Percentiles rank a stretch among this genome's conserved stretches.
These are phyloP conservation scores for Picea mariana DNA, from an alignment of 83 land plant genomes.

Conservation along the genomic window DNA sequence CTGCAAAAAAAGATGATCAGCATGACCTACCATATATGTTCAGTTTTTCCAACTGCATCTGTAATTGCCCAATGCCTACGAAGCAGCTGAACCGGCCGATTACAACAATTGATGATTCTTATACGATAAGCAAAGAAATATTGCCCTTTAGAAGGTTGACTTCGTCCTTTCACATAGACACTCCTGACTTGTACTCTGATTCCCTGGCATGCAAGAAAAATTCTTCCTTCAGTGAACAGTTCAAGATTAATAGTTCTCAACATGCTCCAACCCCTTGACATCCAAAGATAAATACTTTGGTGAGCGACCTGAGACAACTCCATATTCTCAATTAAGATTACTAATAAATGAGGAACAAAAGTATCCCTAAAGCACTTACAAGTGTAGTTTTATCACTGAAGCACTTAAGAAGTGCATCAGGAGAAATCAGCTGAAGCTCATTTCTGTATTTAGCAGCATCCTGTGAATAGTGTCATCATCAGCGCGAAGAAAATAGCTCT, in stretches of 20 bases:
- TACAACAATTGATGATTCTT: conserved; percentile 68
- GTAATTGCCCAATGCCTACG: conserved; percentile 82
- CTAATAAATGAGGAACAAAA: not conserved
- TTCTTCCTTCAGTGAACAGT: conserved; percentile 3
- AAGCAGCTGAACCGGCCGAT: conserved; percentile 71
- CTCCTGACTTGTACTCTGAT: conserved; percentile 80
- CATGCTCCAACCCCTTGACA: not conserved
- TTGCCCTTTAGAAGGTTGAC: conserved; percentile 68
- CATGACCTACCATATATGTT: conserved; percentile 60
- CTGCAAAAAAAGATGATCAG: not conserved
- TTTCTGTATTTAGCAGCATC: conserved; percentile 79
- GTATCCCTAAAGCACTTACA: conserved; percentile 34
- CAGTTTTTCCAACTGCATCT: conserved; percentile 71
- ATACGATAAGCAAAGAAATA: conserved; percentile 81
- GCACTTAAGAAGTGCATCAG: conserved; percentile 65
- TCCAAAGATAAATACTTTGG: not conserved
- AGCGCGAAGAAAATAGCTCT: conserved; percentile 5
- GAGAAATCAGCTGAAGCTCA: conserved; percentile 59
- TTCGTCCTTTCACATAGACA: conserved; percentile 70
- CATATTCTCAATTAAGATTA: conserved; percentile 1
- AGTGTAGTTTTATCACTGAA: conserved; percentile 83
- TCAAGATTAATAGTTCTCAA: not conserved
- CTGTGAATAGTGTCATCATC: conserved; percentile 27
- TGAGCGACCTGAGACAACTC: not conserved
- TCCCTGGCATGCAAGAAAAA: conserved; percentile 41